Evolutionary conservation across 768 basidiomycete species (phyloP).

Genomic region (Tulasnella sp.): DNA sequence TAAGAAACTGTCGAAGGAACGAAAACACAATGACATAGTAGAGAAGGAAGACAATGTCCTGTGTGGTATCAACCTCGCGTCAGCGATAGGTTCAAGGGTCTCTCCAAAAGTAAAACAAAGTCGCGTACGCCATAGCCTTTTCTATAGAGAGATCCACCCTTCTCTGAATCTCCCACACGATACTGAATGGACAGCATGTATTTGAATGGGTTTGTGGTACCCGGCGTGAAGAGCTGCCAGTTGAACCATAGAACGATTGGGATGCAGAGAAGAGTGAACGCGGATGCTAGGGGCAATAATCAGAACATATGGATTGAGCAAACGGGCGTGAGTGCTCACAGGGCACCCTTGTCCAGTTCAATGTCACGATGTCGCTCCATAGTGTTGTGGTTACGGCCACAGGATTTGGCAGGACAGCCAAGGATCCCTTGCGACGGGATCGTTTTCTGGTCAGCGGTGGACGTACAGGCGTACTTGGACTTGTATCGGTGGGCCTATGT

Average conservation of each 20-base stretch:
- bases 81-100: not conserved
- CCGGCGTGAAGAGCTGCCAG: conserved; percentile 47
- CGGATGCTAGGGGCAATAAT: conserved; percentile 29
- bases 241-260: conserved; percentile 51
- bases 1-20: conserved; percentile 66
- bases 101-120: not conserved
- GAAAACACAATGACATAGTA: conserved; percentile 86
- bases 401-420: not conserved
- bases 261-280: conserved; percentile 54
- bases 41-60: conserved; percentile 67
- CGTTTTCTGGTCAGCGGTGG: too few relatives aligned
- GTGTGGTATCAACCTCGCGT: conserved; percentile 12
- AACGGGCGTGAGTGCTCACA: conserved; percentile 31
- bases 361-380: conserved; percentile 40
- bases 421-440: not conserved
- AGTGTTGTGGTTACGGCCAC: conserved; percentile 21
- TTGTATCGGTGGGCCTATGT: not conserved
- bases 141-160: conserved; percentile 48
- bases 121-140: conserved; percentile 43
- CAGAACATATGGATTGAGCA: not conserved
- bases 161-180: conserved; percentile 39
- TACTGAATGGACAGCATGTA: conserved; percentile 63
- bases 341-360: conserved; percentile 67
- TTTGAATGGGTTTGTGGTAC: conserved; percentile 58
- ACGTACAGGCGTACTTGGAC: not conserved